Conservation (phyloP, 306 rosid species). For the Inga laurina region DNA sequence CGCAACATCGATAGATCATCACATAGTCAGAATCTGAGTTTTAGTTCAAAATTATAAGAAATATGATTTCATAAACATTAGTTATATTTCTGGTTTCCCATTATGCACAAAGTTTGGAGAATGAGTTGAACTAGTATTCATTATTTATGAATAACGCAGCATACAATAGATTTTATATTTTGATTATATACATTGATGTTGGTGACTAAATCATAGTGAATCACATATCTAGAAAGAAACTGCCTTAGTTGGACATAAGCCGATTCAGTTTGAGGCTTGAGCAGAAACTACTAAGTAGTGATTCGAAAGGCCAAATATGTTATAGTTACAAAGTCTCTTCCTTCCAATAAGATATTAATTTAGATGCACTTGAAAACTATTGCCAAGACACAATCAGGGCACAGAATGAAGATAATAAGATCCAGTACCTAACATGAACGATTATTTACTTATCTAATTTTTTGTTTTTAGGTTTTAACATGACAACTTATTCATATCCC, state of each 20-base stretch:
- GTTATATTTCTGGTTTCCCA: neutral
- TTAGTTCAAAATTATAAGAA: neutral
- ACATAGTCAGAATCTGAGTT: neutral
- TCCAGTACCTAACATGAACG: neutral
- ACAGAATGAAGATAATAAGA: neutral
- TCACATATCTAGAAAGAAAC: neutral
- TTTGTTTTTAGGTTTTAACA: neutral
- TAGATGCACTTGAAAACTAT: neutral
- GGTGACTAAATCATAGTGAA: neutral
- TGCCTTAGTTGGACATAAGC: neutral
- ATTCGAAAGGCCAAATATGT: neutral
- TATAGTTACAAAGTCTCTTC: neutral
- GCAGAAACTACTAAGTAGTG: neutral
- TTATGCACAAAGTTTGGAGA: neutral
- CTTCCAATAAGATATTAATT: neutral
- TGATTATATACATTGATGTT: neutral
- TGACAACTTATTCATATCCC: slow-evolving; percentile 6
- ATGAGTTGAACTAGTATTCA: neutral
- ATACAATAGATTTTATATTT: neutral
- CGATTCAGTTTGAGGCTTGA: neutral
- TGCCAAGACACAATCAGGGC: neutral
- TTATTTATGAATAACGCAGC: neutral
- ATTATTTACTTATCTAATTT: neutral
- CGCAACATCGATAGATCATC: neutral
- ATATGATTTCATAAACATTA: slow-evolving; percentile 4